Evolutionary conservation across 192 early-diverging fungal species (phyloP), one percentile per base, ranked within the genome.

Genomic region (Nowakowskiella sp.): DNA sequence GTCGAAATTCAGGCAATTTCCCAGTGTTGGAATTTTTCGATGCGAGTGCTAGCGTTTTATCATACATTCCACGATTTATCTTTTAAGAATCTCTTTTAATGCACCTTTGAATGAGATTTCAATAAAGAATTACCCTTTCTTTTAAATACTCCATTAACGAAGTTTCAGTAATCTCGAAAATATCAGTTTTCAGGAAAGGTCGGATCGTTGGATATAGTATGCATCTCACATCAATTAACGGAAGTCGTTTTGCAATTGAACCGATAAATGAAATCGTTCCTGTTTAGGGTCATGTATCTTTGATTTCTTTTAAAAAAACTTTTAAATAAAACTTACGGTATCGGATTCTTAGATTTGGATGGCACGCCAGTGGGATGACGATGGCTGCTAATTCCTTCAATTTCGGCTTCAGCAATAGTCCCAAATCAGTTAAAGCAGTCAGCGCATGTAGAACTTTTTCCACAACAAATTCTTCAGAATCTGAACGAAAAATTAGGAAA

Each of bases 381-480:
- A 75, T 72, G n/a, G 70, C 66, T 6, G 76, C 67, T 3, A 91
- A 62, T 51, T 90, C 88, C 78, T 86, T 86, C 4, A 88, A 42
- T 33, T 80, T 82, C 62, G 77, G 70, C 50, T 87, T 88, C 43
- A 81, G 67, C 51, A 93, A 80, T 32, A 93, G 53, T 8, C 87
- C 85, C 0, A 88, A 67, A 39, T 89, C 85, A 21, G 78, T 76
- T 5, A 98, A 72, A 29, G 80, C 79, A 7, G 87, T 82, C 16
- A 98, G 67, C 0, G 90, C 80, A 49, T 82, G 85, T 8, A 98
- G 63, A 1, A 90, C 91, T 44, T 88, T 91, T 45, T 88, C 87
- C 0, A 92, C 86, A 4, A 96, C 93, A 75, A 88, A 91, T 51
- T 89, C 90, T 44, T 97, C 88, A 5, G 83, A 70, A 60, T 97